phyloP scores from a whole-genome alignment of 306 rosid species.

The Arachis stenosperma region DNA sequence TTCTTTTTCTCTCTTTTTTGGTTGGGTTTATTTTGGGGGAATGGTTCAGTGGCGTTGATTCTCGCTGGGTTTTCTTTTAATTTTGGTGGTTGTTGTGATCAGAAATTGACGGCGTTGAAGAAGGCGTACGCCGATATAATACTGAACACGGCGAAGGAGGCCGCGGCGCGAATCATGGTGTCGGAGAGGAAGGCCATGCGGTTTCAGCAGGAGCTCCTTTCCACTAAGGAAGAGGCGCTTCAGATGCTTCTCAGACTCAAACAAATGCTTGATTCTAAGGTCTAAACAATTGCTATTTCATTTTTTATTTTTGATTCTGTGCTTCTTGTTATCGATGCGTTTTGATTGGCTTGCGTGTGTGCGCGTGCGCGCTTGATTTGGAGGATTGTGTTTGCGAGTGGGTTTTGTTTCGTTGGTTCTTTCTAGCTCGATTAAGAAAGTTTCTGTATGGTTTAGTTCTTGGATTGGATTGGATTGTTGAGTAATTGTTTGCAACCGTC shows the following conservation, averaged over 20 bases:
- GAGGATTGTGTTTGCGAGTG: conserved; percentile 34
- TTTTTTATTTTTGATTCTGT: conserved; percentile 13
- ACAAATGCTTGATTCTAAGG: conserved; percentile 82
- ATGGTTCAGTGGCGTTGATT: conserved; percentile 26
- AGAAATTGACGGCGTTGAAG: conserved; percentile 86
- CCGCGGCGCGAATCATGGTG: conserved; percentile 74
- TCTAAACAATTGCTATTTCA: conserved; percentile 19
- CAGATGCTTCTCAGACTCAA: conserved; percentile 78
- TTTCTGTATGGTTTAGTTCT: conserved; percentile 24
- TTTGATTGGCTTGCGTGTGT: conserved; percentile 5
- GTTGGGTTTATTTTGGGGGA: conserved; percentile 1
- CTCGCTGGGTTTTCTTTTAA: conserved; percentile 22
- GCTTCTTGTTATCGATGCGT: background rate
- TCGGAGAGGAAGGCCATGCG: conserved; percentile 70
- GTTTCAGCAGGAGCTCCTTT: conserved; percentile 61
- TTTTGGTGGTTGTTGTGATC: conserved; percentile 37
- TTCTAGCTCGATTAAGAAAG: conserved; percentile 26
- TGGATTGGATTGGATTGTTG: conserved; percentile 11
- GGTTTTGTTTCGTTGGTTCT: conserved; percentile 29
- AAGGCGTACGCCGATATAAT: conserved; percentile 85
- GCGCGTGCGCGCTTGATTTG: conserved; percentile 13
- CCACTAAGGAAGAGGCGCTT: conserved; percentile 68
- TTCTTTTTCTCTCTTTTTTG: background rate
- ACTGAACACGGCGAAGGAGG: conserved; percentile 81
- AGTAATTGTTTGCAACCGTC: background rate